These are phyloP conservation scores for Streptanthus diversifolius DNA, from an alignment of 345 rosid species.

Conservation along the genomic window DNA sequence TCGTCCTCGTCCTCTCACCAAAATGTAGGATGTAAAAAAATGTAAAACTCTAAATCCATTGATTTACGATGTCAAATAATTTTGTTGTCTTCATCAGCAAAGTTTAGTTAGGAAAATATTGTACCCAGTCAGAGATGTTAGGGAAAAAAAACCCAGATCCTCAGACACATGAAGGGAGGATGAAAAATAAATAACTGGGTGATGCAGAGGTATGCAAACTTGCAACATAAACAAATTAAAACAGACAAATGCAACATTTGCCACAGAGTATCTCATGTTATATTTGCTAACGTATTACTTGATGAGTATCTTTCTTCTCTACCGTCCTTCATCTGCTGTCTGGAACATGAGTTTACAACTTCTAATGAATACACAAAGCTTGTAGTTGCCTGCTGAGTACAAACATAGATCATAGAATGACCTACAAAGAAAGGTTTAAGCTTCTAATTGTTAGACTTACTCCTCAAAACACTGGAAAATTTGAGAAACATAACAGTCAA, in stretches of 20 bases:
- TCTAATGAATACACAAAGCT: too few relatives aligned
- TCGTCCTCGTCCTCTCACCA: background rate
- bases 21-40: background rate
- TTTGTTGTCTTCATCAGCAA: background rate
- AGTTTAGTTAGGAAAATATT: background rate
- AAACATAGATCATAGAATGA: background rate
- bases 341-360: too few relatives aligned
- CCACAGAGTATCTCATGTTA: background rate
- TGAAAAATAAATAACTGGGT: background rate
- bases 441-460: constrained; percentile 15
- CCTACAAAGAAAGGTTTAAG: constrained; percentile 11
- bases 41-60: background rate
- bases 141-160: background rate
- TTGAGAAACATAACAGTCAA: background rate
- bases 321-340: background rate
- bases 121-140: background rate
- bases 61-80: background rate
- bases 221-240: background rate
- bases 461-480: background rate
- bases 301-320: background rate
- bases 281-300: background rate
- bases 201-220: background rate
- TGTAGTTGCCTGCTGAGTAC: background rate
- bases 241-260: background rate
- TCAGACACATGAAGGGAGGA: background rate